Percentiles rank a stretch among this genome's conserved stretches.
Evolutionary conservation across 495 filamentous ascomycete species (phyloP).

Genomic region (Beverwykella pulmonaria): DNA sequence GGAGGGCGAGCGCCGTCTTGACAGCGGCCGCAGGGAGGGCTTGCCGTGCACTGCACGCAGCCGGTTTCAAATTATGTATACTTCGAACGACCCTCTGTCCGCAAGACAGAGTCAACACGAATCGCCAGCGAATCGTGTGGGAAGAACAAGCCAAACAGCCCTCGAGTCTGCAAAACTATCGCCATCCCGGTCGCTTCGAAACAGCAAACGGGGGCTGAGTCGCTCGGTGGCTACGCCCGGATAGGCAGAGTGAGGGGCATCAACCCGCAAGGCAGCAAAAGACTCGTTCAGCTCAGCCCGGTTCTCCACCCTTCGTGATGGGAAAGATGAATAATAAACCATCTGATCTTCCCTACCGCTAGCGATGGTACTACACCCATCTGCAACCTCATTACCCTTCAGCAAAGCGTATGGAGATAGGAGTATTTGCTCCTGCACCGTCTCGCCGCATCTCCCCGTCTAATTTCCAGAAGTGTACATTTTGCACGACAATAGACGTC

Average conservation of each 20-base stretch:
- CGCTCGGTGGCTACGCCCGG: background rate
- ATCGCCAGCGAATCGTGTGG: slow-evolving; percentile 20
- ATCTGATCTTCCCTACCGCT: no score
- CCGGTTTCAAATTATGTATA: background rate
- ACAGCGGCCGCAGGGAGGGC: background rate
- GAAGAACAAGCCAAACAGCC: background rate
- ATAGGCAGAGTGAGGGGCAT: background rate
- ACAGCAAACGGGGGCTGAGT: slow-evolving; percentile 12
- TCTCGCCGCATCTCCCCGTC: background rate
- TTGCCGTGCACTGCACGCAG: background rate
- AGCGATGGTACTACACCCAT: no score
- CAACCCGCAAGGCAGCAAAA: background rate
- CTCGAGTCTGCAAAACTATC: slow-evolving; percentile 21
- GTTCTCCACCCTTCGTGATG: background rate
- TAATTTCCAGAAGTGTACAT: background rate
- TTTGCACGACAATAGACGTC: background rate
- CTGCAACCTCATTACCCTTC: no score
- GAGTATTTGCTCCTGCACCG: background rate
- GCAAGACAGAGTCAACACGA: background rate
- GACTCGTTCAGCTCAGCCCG: background rate
- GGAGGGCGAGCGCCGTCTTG: background rate
- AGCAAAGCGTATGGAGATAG: no score
- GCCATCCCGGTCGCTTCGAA: slow-evolving; percentile 21
- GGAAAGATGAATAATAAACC: no score
- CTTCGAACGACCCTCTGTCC: background rate